A percentile compares a stretch with the other conserved stretches of the same genome.
Evolutionary conservation across 305 asterid species (phyloP).

Genomic region (Striga hermonthica): DNA sequence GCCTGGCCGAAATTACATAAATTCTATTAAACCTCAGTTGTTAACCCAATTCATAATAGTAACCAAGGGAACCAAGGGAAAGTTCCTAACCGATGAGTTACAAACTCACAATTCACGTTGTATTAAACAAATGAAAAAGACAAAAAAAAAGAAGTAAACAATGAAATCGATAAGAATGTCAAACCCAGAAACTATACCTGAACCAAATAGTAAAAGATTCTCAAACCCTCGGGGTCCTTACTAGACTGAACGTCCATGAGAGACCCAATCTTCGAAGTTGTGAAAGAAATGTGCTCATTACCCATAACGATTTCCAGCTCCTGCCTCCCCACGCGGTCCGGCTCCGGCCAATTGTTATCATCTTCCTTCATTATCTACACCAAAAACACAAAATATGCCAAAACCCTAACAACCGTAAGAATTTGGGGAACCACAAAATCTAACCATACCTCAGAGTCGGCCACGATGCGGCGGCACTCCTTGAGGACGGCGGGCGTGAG

Average conservation of each 20-base stretch:
- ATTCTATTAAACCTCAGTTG: slow-evolving; percentile 6
- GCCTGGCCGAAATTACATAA: not conserved
- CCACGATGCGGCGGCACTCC: slow-evolving; percentile 89
- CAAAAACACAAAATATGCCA: slow-evolving; percentile 14
- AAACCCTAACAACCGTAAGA: slow-evolving; percentile 23
- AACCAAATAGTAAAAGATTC: slow-evolving; percentile 87
- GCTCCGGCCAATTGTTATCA: slow-evolving; percentile 96
- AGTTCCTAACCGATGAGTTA: not conserved
- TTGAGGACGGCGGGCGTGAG: slow-evolving; percentile 78
- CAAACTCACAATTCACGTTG: not conserved
- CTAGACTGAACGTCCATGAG: slow-evolving; percentile 94
- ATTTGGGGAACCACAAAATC: not conserved
- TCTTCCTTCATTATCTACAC: slow-evolving; percentile 92
- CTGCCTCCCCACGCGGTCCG: slow-evolving; percentile 95
- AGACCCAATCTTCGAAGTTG: slow-evolving; percentile 93
- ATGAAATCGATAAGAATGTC: too few relatives aligned
- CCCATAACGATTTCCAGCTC: slow-evolving; percentile 99
- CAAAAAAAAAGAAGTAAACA: not conserved
- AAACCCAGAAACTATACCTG: slow-evolving; percentile 46
- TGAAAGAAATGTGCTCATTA: slow-evolving; percentile 89
- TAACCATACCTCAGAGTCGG: slow-evolving; percentile 61
- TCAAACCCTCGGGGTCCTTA: slow-evolving; percentile 89
- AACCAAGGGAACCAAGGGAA: not conserved
- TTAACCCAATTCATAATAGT: not conserved
- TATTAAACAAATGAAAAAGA: not conserved